Conservation (phyloP, 257 asterid species). For the Coffea eugenioides region DNA sequence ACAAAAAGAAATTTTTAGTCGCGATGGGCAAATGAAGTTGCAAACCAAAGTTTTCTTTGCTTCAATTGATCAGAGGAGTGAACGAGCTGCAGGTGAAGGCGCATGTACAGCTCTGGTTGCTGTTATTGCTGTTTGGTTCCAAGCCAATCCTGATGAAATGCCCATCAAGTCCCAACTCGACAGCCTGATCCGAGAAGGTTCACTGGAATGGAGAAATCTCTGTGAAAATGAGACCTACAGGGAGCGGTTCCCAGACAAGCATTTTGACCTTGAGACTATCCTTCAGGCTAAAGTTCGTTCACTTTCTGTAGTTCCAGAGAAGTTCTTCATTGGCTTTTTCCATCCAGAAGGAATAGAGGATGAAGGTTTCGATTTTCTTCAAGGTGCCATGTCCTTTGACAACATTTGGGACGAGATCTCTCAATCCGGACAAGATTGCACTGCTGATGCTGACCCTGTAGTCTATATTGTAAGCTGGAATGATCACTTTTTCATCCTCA, state of each 20-base stretch:
- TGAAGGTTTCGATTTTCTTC: slow-evolving; percentile 56
- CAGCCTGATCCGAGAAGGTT: slow-evolving; percentile 80
- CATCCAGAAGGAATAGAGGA: slow-evolving; percentile 65
- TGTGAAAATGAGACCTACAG: slow-evolving; percentile 54
- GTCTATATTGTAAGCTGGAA: slow-evolving; percentile 83
- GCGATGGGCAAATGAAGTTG: slow-evolving; percentile 71
- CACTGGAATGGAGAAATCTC: slow-evolving; percentile 82
- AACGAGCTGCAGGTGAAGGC: slow-evolving; percentile 83
- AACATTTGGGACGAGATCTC: slow-evolving; percentile 78
- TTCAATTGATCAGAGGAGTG: slow-evolving; percentile 84
- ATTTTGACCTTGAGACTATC: slow-evolving; percentile 84
- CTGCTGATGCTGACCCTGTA: slow-evolving; percentile 21
- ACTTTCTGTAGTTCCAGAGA: slow-evolving; percentile 56
- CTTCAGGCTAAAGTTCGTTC: slow-evolving; percentile 63
- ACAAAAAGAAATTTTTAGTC: slow-evolving; percentile 60
- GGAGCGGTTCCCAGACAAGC: slow-evolving; percentile 76
- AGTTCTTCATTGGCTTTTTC: slow-evolving; percentile 75
- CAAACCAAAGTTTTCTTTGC: slow-evolving; percentile 72
- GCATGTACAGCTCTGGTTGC: slow-evolving; percentile 90
- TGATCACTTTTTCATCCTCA: slow-evolving; percentile 74
- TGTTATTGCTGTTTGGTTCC: slow-evolving; percentile 78
- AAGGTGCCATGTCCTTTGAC: slow-evolving; percentile 80
- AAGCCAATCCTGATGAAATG: slow-evolving; percentile 46
- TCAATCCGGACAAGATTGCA: slow-evolving; percentile 20
- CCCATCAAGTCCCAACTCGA: slow-evolving; percentile 85